phyloP scores from a whole-genome alignment of 257 asterid species.

The Fraxinus pennsylvanica region DNA sequence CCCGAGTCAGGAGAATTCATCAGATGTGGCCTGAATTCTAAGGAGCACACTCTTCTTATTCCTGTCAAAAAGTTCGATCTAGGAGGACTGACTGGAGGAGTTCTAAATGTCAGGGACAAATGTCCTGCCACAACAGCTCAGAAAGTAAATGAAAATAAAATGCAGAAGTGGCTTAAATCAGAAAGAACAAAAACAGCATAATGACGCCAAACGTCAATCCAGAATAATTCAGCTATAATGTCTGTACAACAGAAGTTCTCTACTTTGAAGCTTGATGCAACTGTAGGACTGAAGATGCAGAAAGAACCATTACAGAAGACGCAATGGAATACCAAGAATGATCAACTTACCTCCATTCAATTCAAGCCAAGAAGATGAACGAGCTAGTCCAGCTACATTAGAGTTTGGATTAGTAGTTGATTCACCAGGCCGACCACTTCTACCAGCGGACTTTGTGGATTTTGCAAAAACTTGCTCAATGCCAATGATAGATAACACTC shows the following conservation, averaged over 20 bases:
- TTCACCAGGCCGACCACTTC: slow-evolving; percentile 54
- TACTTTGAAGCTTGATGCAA: neutral
- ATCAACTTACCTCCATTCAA: slow-evolving; percentile 68
- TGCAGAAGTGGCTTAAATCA: neutral
- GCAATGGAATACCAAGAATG: slow-evolving; percentile 2
- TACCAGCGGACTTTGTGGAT: slow-evolving; percentile 50
- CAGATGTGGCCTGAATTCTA: slow-evolving; percentile 92
- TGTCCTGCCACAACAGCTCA: slow-evolving; percentile 53
- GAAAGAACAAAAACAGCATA: slow-evolving; percentile 2
- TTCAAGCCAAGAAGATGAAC: slow-evolving; percentile 95
- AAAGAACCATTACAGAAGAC: neutral
- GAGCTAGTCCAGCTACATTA: slow-evolving; percentile 81
- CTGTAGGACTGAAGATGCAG: slow-evolving; percentile 11
- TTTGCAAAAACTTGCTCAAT: slow-evolving; percentile 91
- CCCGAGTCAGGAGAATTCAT: slow-evolving; percentile 91
- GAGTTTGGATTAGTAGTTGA: slow-evolving; percentile 44
- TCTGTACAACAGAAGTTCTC: neutral
- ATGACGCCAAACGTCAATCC: neutral
- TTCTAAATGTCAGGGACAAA: slow-evolving; percentile 87
- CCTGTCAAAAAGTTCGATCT: slow-evolving; percentile 89
- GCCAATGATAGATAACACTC: slow-evolving; percentile 86
- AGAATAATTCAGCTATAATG: neutral
- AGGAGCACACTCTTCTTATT: slow-evolving; percentile 92
- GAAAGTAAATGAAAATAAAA: neutral
- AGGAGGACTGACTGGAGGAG: slow-evolving; percentile 99